Conservation (phyloP, 2,329 filamentous ascomycete species). For the Colletotrichum sp. region DNA sequence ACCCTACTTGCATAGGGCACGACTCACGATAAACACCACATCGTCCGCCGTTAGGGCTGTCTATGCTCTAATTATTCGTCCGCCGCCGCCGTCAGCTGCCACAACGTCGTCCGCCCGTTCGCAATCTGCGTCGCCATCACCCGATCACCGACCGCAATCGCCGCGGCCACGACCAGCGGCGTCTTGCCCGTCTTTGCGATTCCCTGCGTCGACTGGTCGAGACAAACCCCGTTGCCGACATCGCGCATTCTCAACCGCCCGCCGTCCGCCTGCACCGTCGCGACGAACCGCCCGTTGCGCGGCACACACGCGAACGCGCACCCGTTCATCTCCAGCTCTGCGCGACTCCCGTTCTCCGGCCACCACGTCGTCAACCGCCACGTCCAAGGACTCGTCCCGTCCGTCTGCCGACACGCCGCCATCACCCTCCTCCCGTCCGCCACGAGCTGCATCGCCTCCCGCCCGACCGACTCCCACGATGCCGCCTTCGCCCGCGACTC, state of each 20-base stretch:
- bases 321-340: constrained; percentile 10
- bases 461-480: background rate
- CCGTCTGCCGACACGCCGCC: background rate
- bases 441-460: constrained; percentile 5
- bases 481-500: constrained; percentile 3
- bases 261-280: constrained; percentile 10
- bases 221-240: constrained; percentile 1
- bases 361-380: constrained; percentile 14
- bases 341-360: background rate
- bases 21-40: background rate
- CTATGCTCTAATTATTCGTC: background rate
- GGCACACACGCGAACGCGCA: constrained; percentile 7
- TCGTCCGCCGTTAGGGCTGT: background rate
- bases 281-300: background rate
- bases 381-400: background rate
- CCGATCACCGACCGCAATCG: background rate
- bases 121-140: constrained; percentile 9
- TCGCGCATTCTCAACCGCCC: constrained; percentile 7
- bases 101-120: constrained; percentile 3
- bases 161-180: background rate
- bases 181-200: constrained; percentile 13
- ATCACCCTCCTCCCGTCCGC: background rate
- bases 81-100: constrained; percentile 2
- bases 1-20: background rate
- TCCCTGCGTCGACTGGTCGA: constrained; percentile 16